Base-by-base conservation (phyloP, 768 basidiomycete genomes). In the Filobasidium floriforme region DNA sequence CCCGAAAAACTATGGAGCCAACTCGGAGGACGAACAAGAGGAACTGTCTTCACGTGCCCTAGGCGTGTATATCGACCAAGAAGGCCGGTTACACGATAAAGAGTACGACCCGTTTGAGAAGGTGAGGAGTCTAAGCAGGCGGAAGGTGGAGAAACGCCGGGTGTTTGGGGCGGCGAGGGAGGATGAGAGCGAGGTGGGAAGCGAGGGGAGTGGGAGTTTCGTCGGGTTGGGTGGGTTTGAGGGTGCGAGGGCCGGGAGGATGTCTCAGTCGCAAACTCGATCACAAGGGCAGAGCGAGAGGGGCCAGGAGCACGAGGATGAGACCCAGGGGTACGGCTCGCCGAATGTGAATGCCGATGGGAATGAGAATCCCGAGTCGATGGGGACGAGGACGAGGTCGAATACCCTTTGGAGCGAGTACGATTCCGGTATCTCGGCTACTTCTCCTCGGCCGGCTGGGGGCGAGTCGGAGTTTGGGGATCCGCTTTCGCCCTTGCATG, bases 31-130 rank as follows among this genome's bases (percentile, higher is more conserved):
- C 15, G 46, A 49, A 22, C 15, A 18, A 22, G 46, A 49, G 14
- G 18, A 49, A 49, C 46, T 49, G 5, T 49, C 46, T 49, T 49
- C 26, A 4, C 26, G n/a, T 29, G 44, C 59, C 41, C 55, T 69
- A 29, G 72, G 72, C 14, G 71, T 76, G 0, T 78, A 77, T 60
- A 65, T 74, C 51, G 77, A 78, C 66, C 59, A 73, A 18, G 70
- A 71, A 41, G 75, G 75, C 4, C 69, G 70, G 65, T 51, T 76
- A 7, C 77, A 78, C 62, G 77, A 78, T 72, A 75, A 74, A 40
- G 77, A 78, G 59, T 78, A 73, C 67, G 77, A 78, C 62, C 77
- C 77, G 7, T 78, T 78, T 62, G 71, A 65, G 41, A 72, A 72
- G 37, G 74, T 78, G 7, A 66, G 76, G 6, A 69, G 71, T 18